phyloP scores from a whole-genome alignment of 805 yeast species.

The Metschnikowia similis region DNA sequence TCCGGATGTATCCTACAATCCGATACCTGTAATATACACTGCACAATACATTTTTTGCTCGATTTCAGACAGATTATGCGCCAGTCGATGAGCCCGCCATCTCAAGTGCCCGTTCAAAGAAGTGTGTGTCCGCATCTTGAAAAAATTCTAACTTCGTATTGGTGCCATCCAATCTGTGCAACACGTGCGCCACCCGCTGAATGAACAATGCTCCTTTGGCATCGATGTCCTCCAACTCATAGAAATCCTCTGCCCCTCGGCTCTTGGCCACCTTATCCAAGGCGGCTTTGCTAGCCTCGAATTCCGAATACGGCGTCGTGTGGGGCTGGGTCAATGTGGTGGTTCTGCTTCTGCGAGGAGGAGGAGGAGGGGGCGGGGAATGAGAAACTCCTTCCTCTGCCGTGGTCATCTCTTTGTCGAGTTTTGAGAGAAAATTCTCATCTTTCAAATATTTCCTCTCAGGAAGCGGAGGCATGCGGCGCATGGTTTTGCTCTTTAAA shows the following conservation, averaged over 20 bases:
- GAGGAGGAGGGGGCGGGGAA: constrained; percentile 12
- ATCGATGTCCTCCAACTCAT: constrained; percentile 35
- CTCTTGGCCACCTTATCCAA: constrained; percentile 24
- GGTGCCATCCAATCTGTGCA: constrained; percentile 27
- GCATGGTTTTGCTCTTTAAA: constrained; percentile 31
- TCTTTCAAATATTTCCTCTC: constrained; percentile 11
- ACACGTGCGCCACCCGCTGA: constrained; percentile 26
- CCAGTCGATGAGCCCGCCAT: background rate
- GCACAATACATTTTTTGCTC: background rate
- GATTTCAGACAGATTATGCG: background rate
- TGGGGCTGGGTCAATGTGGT: background rate
- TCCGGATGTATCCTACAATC: constrained; percentile 3
- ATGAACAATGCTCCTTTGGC: constrained; percentile 37
- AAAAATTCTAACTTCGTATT: constrained; percentile 28
- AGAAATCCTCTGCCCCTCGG: constrained; percentile 21
- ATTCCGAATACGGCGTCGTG: constrained; percentile 26
- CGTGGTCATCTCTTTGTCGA: background rate
- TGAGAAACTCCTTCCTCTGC: background rate
- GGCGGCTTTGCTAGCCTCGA: constrained; percentile 19
- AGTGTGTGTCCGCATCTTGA: constrained; percentile 32
- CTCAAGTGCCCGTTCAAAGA: constrained; percentile 24
- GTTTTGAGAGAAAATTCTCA: background rate
- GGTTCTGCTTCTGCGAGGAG: constrained; percentile 6
- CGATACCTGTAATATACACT: constrained; percentile 5
- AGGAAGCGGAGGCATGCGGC: constrained; percentile 34